Evolutionary conservation across 1,284 basidiomycete species (phyloP).

Genomic region (Ustilago bromivora): DNA sequence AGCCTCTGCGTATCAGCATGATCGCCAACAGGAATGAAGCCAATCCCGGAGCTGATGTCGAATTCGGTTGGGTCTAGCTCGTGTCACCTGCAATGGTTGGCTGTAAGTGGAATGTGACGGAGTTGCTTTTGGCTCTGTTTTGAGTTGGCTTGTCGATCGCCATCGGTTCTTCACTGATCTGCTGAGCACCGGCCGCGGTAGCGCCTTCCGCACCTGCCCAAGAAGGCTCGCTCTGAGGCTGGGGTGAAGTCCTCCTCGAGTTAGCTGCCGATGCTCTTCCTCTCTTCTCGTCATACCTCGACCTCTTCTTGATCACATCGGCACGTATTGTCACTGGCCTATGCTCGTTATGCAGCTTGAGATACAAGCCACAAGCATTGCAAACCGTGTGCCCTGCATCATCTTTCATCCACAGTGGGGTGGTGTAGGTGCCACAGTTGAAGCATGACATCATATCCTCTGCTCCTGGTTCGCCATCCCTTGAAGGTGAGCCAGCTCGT

Average conservation of each 20-base stretch:
- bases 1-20: too few relatives aligned
- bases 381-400: conserved; percentile 61
- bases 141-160: conserved; percentile 23
- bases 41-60: conserved; percentile 22
- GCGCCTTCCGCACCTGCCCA: conserved; percentile 3
- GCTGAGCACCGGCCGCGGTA: not conserved
- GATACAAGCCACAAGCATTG: conserved; percentile 65
- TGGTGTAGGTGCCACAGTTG: conserved; percentile 67
- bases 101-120: conserved; percentile 32
- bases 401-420: conserved; percentile 67
- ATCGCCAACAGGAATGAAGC: not conserved
- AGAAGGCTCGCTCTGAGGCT: conserved; percentile 28
- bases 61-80: not conserved
- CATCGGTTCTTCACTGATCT: conserved; percentile 19
- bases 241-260: conserved; percentile 41
- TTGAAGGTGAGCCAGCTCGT: conserved; percentile 34
- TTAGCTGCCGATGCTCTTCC: conserved; percentile 26
- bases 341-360: conserved; percentile 63
- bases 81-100: not conserved
- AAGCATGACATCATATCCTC: conserved; percentile 58
- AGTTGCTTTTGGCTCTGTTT: conserved; percentile 23
- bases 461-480: conserved; percentile 25
- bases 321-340: conserved; percentile 63
- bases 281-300: conserved; percentile 60
- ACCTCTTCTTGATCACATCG: conserved; percentile 66